Evolutionary conservation across 2,329 filamentous ascomycete species (phyloP), one percentile per base, ranked within the genome.

Genomic region (Diplodia mutila): DNA sequence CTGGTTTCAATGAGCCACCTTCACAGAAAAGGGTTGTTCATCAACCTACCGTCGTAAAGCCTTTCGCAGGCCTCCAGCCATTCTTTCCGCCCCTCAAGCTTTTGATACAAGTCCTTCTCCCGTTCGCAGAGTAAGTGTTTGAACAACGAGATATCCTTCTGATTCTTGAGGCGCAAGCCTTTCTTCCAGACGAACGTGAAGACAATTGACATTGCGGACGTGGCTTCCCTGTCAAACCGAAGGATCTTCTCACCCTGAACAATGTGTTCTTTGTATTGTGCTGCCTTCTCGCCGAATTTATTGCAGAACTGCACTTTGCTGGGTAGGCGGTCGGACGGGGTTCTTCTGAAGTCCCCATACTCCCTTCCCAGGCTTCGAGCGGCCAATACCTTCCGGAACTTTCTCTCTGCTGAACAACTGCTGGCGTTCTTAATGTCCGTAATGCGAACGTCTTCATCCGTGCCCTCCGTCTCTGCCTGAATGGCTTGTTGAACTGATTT

Each of bases 211-310:
- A 55, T 7, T n/a, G 29, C 53, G 6, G 53, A 11, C 29, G 25
- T 55, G 32, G 53, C 53, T 1, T 23, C 6, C 53, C 37, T 18
- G 16, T 55, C 53, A 29, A n/a, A 55, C 18, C 18, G 18, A 9
- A 37, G 29, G 53, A 55, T 18, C 53, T 55, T 55, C 53, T 55
- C 53, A 37, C 53, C 53, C 37, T 55, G 53, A 9, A 37, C 37
- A 29, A 55, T 29, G n/a, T 55, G 37, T 23, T 55, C 29, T 37
- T 29, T 55, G 32, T 39, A 55, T 37, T 3, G 7, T 12, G 6
- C 18, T 6, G 5, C 14, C 21, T 29, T 34, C 25, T 37, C 18
- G n/a, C 53, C 32, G 2, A 16, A 11, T 8, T 8, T 16, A 16
- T 55, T n/a, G 14, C 32, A 55, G 25, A 55, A 55, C n/a, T 12